A percentile compares a stretch with the other conserved stretches of the same genome.
Conservation (phyloP, 2,329 filamentous ascomycete species). For the Trichoderma guizhouense region DNA sequence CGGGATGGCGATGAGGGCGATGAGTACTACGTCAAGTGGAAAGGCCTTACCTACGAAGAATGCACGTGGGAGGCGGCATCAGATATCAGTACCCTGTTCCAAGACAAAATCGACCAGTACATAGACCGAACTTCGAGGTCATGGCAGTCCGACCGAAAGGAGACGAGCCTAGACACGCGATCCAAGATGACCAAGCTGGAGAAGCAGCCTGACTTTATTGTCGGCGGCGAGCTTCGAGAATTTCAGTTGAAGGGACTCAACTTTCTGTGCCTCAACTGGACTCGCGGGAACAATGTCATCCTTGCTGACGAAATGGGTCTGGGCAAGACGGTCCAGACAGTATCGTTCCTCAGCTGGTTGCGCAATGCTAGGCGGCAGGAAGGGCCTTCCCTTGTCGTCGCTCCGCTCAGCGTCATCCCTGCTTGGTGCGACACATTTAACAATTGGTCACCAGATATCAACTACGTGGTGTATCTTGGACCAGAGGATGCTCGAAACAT, state of each 20-base stretch:
- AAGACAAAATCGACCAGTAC: slow-evolving; percentile 88
- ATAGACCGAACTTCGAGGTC: slow-evolving; percentile 78
- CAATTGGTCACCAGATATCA: slow-evolving; percentile 90
- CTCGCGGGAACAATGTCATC: slow-evolving; percentile 89
- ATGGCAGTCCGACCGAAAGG: slow-evolving; percentile 74
- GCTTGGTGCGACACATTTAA: slow-evolving; percentile 99
- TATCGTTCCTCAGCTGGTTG: slow-evolving; percentile 95
- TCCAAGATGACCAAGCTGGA: slow-evolving; percentile 70
- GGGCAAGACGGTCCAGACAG: slow-evolving; percentile 96
- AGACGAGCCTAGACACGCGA: slow-evolving; percentile 73
- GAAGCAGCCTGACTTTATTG: slow-evolving; percentile 80
- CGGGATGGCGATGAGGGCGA: slow-evolving; percentile 74
- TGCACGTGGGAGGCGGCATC: slow-evolving; percentile 88
- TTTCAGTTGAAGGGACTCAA: slow-evolving; percentile 95
- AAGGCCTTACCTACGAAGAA: slow-evolving; percentile 85
- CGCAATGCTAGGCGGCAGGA: slow-evolving; percentile 86
- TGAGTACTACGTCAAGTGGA: slow-evolving; percentile 97
- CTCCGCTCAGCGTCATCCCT: slow-evolving; percentile 93
- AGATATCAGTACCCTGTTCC: slow-evolving; percentile 73
- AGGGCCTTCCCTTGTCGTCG: slow-evolving; percentile 94
- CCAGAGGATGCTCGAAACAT: slow-evolving; percentile 81
- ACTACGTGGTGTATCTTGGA: slow-evolving; percentile 95
- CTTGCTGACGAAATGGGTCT: slow-evolving; percentile 98
- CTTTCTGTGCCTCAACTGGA: slow-evolving; percentile 96
- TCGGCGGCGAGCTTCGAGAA: slow-evolving; percentile 77